Conservation (phyloP, 805 yeast species). For the Candida piceae region DNA sequence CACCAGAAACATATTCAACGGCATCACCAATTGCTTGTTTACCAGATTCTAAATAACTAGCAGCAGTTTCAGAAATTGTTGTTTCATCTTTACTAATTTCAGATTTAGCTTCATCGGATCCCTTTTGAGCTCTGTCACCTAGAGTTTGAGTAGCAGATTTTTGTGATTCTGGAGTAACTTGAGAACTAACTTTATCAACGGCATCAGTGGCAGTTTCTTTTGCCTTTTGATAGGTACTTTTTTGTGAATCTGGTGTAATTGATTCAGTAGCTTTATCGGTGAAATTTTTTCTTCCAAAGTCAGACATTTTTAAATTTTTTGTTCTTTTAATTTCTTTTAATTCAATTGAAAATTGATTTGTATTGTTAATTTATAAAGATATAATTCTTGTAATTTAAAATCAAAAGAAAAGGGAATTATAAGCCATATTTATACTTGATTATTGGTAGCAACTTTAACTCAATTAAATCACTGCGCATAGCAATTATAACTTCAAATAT, state of each 20-base stretch:
- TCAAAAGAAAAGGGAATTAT: neutral
- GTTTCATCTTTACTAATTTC: slow-evolving; percentile 10
- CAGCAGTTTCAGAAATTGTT: slow-evolving; percentile 39
- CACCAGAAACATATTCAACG: slow-evolving; percentile 55
- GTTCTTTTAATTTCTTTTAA: neutral
- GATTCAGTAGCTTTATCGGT: slow-evolving; percentile 64
- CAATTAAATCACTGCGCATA: no score
- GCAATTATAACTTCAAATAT: no score
- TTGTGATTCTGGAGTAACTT: slow-evolving; percentile 56
- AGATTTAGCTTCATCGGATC: slow-evolving; percentile 41
- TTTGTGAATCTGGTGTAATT: slow-evolving; percentile 68
- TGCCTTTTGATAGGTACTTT: slow-evolving; percentile 58
- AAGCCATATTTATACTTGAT: neutral
- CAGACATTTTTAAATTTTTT: slow-evolving; percentile 20
- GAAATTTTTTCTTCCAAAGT: slow-evolving; percentile 64
- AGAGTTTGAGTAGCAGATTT: slow-evolving; percentile 67
- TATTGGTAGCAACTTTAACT: no score
- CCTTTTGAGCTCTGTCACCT: slow-evolving; percentile 38
- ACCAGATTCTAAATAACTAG: slow-evolving; percentile 41
- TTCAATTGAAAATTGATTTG: neutral
- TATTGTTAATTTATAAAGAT: neutral
- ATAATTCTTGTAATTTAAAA: neutral
- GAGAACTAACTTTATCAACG: slow-evolving; percentile 58
- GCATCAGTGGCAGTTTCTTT: slow-evolving; percentile 67
- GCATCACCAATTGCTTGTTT: slow-evolving; percentile 45